Evolutionary conservation across 2,329 filamentous ascomycete genomes (phyloP).

Genomic region (Chaetothyriales sp.): DNA sequence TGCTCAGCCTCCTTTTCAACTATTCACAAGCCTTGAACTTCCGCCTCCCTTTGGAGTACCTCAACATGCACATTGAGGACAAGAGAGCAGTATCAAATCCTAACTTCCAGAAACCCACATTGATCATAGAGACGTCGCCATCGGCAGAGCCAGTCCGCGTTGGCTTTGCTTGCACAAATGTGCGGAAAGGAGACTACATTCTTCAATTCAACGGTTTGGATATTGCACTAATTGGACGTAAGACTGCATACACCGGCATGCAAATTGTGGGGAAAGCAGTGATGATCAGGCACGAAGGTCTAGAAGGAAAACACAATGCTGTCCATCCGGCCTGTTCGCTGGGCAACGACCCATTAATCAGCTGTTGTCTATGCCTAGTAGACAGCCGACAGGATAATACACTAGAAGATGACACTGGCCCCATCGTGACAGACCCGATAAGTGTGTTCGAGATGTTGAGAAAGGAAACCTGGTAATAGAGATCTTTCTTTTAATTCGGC

Average conservation of each 20-base stretch:
- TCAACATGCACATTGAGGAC: slow-evolving; percentile 8
- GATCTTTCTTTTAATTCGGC: neutral
- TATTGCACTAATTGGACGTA: slow-evolving; percentile 11
- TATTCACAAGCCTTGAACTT: slow-evolving; percentile 5
- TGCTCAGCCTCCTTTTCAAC: slow-evolving; percentile 10
- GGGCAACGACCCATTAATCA: slow-evolving; percentile 1
- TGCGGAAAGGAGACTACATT: slow-evolving; percentile 10
- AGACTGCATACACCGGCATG: slow-evolving; percentile 1
- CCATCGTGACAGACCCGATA: slow-evolving; percentile 2
- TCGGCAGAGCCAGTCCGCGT: slow-evolving; percentile 6
- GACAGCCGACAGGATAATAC: neutral
- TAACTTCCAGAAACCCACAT: slow-evolving; percentile 4
- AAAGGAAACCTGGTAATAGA: neutral
- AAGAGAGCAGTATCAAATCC: slow-evolving; percentile 8
- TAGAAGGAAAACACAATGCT: slow-evolving; percentile 3
- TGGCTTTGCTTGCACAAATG: slow-evolving; percentile 14
- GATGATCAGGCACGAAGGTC: slow-evolving; percentile 8
- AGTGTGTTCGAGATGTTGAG: slow-evolving; percentile 4
- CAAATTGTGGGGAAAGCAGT: slow-evolving; percentile 10
- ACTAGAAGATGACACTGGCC: neutral
- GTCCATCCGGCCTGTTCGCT: slow-evolving; percentile 7
- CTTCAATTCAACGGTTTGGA: slow-evolving; percentile 13
- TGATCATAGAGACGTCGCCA: slow-evolving; percentile 13
- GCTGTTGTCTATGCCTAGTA: neutral
- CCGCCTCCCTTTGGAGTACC: slow-evolving; percentile 6